These are phyloP conservation scores for Boletellus sp. DNA, from an alignment of 768 basidiomycete species.

Conservation along the genomic window DNA sequence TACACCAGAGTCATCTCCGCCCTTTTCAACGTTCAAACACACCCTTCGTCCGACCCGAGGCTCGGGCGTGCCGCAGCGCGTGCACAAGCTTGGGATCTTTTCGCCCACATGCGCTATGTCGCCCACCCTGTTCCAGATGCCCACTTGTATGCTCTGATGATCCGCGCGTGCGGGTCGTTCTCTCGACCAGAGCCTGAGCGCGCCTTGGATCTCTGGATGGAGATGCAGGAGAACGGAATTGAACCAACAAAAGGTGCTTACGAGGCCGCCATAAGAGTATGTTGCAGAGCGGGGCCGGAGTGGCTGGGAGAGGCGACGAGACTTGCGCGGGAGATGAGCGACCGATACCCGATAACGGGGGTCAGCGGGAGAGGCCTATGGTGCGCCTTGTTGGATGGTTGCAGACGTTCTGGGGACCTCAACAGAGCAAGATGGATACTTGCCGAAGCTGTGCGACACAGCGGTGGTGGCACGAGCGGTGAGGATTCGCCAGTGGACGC, in stretches of 20 bases:
- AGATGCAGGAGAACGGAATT: conserved; percentile 79
- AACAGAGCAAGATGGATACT: conserved; percentile 84
- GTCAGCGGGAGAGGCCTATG: conserved; percentile 59
- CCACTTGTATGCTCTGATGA: conserved; percentile 79
- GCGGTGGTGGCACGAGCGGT: conserved; percentile 15
- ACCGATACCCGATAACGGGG: conserved; percentile 44
- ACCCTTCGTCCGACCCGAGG: conserved; percentile 17
- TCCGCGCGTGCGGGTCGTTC: conserved; percentile 70
- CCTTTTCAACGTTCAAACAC: conserved; percentile 46
- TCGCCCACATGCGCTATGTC: conserved; percentile 93
- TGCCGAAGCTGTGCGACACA: conserved; percentile 58
- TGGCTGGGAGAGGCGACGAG: conserved; percentile 83
- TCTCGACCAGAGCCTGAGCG: conserved; percentile 77
- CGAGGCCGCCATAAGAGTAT: conserved; percentile 78
- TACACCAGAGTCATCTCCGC: conserved; percentile 68
- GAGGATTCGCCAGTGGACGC: conserved; percentile 48
- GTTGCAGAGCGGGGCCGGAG: conserved; percentile 61
- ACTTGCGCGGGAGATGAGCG: conserved; percentile 83
- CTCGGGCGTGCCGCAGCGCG: conserved; percentile 45
- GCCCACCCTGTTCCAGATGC: conserved; percentile 80
- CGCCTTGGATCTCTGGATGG: conserved; percentile 88
- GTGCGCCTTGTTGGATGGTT: conserved; percentile 82
- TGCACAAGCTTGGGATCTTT: conserved; percentile 91
- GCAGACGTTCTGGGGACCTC: conserved; percentile 83
- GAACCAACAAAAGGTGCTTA: conserved; percentile 67